These are phyloP conservation scores for Cenchrus fungigraminus DNA, from an alignment of 176 grass and related monocot genomes.

Conservation along the genomic window DNA sequence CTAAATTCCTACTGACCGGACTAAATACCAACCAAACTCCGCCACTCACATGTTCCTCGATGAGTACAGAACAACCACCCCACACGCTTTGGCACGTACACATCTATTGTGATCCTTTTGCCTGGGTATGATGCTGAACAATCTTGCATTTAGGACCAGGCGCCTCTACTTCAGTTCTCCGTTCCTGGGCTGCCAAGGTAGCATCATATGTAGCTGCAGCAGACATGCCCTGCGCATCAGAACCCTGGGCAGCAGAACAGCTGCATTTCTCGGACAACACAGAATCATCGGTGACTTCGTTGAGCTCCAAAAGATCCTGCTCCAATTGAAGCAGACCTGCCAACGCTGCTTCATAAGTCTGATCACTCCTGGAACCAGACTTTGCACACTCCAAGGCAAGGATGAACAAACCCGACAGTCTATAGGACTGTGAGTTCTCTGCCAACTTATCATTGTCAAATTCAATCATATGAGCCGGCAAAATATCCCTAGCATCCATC, in stretches of 20 bases:
- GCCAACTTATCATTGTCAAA: background rate
- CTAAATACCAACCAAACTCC: background rate
- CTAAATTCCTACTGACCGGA: background rate
- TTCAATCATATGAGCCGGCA: background rate
- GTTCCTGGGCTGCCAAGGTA: background rate
- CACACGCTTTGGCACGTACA: background rate
- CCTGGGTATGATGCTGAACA: background rate
- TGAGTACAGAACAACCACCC: background rate
- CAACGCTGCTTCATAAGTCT: background rate
- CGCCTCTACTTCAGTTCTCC: background rate
- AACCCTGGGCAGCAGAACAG: background rate
- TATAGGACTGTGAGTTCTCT: background rate
- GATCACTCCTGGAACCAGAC: background rate
- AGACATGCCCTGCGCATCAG: slow-evolving; percentile 3
- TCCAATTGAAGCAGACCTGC: background rate
- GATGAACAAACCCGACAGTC: background rate
- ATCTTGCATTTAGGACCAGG: background rate
- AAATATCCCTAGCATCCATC: background rate
- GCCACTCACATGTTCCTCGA: background rate
- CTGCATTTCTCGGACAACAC: background rate
- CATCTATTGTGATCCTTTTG: background rate
- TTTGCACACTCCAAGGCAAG: background rate
- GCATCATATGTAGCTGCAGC: slow-evolving; percentile 13
- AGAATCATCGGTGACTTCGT: background rate
- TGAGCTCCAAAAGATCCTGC: background rate